Conservation (phyloP, 176 grass and related monocot genomes). For the Hordeum vulgare region MorexV3_pseudomolecules_assembly NC_058519.1:616910969-616911468, state of each 20-base stretch:
- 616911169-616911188: slow-evolving; percentile 20
- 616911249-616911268: not conserved
- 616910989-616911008: not conserved
- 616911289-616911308: not conserved
- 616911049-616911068: not conserved
- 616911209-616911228: not conserved
- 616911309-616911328: not conserved
- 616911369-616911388: not conserved
- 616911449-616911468: too few relatives aligned
- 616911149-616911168: not conserved
- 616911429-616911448: too few relatives aligned
- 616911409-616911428: too few relatives aligned
- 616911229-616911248: not conserved
- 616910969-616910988: not conserved
- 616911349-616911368: not conserved
- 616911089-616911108: not conserved
- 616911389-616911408: not conserved
- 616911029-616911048: not conserved
- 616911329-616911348: not conserved
- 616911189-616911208: not conserved
- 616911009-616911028: not conserved
- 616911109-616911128: not conserved
- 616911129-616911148: not conserved
- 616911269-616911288: not conserved
- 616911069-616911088: not conserved